Conservation (phyloP, 2,329 filamentous ascomycete species). For the Colletotrichum spinosum region DNA sequence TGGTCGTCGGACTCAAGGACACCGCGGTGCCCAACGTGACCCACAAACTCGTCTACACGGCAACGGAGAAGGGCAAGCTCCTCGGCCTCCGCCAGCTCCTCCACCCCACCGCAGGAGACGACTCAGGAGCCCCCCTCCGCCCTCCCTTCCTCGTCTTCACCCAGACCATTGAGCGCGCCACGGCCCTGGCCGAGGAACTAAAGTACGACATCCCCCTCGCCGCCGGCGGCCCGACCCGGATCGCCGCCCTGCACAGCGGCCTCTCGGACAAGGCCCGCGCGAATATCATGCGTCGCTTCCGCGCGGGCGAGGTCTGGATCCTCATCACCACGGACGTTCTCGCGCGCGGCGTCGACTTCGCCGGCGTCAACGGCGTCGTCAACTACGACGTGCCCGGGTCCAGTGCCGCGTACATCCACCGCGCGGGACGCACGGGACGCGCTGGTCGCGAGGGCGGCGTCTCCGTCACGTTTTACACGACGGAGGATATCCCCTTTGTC, state of each 20-base stretch:
- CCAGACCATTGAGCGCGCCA: slow-evolving; percentile 92
- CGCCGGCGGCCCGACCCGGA: slow-evolving; percentile 84
- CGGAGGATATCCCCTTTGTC: slow-evolving; percentile 90
- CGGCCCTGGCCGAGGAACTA: slow-evolving; percentile 88
- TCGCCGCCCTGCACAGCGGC: slow-evolving; percentile 91
- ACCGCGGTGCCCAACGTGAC: slow-evolving; percentile 92
- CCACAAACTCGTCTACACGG: slow-evolving; percentile 90
- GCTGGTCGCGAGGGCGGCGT: slow-evolving; percentile 89
- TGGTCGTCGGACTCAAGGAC: slow-evolving; percentile 97
- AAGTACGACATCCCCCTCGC: slow-evolving; percentile 93
- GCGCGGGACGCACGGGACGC: slow-evolving; percentile 89
- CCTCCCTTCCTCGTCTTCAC: slow-evolving; percentile 96
- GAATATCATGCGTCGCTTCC: slow-evolving; percentile 88
- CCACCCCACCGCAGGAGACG: slow-evolving; percentile 73
- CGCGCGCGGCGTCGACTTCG: slow-evolving; percentile 92
- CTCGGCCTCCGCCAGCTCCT: slow-evolving; percentile 90
- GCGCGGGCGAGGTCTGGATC: slow-evolving; percentile 93
- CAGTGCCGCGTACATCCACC: slow-evolving; percentile 90
- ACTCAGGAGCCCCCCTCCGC: slow-evolving; percentile 72
- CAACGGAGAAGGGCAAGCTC: slow-evolving; percentile 93
- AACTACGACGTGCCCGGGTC: slow-evolving; percentile 98
- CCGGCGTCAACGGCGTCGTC: slow-evolving; percentile 93
- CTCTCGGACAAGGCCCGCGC: slow-evolving; percentile 82
- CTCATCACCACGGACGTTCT: slow-evolving; percentile 96
- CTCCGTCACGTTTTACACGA: slow-evolving; percentile 94